Evolutionary conservation across 352 stramenopile species (phyloP).

Genomic region (Phytopythium kandeliae): DNA sequence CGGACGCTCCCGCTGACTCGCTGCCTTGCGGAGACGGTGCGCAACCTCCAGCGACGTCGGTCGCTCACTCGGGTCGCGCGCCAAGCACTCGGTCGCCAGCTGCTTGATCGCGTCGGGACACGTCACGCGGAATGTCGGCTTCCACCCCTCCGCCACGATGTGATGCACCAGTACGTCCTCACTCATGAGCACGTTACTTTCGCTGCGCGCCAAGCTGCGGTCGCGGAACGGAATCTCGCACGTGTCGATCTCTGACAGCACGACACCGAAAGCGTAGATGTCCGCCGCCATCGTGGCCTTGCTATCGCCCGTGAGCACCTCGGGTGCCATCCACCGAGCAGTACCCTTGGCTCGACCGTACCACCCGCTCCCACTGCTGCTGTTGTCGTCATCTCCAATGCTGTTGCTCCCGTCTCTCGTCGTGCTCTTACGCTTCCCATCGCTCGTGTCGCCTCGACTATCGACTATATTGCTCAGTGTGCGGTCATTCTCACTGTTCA

Average conservation of each 20-base stretch:
- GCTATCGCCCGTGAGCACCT: conserved; percentile 67
- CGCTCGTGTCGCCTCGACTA: background rate
- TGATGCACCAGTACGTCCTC: conserved; percentile 44
- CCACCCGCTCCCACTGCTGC: background rate
- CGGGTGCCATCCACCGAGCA: conserved; percentile 77
- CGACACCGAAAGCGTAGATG: conserved; percentile 83
- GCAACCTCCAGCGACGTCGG: conserved; percentile 42
- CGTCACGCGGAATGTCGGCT: conserved; percentile 32
- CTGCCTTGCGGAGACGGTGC: conserved; percentile 41
- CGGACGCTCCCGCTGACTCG: conserved; percentile 15
- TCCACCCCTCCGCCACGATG: conserved; percentile 44
- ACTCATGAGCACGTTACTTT: conserved; percentile 17
- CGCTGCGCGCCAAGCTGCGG: conserved; percentile 9
- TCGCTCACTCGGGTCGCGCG: conserved; percentile 21
- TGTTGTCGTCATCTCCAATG: conserved; percentile 1
- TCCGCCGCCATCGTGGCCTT: conserved; percentile 77
- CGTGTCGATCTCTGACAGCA: conserved; percentile 78
- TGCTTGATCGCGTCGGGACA: conserved; percentile 39
- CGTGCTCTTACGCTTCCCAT: background rate
- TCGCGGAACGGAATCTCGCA: conserved; percentile 51
- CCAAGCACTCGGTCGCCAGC: conserved; percentile 43
- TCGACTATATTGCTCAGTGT: background rate
- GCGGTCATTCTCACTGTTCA: conserved; percentile 1
- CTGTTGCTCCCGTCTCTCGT: background rate
- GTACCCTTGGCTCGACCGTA: conserved; percentile 32